Evolutionary conservation across 495 filamentous ascomycete species (phyloP).

Genomic region (Xylaria castorea): DNA sequence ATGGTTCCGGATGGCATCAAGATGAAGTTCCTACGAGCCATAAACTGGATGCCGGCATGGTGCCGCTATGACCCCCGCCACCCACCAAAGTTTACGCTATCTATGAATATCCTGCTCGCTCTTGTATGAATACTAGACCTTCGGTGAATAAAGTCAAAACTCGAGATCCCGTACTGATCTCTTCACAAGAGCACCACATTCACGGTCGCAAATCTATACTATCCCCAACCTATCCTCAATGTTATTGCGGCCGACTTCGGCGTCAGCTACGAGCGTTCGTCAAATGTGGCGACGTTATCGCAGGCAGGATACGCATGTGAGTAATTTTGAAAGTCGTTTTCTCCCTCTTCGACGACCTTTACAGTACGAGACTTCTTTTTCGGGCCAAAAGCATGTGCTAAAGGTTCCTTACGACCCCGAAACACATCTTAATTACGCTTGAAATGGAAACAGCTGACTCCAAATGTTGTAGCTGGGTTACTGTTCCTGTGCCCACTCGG

Average conservation of each 20-base stretch:
- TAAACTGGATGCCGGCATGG: conserved; percentile 41
- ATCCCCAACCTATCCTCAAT: conserved; percentile 73
- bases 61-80: conserved; percentile 43
- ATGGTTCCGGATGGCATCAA: neutral
- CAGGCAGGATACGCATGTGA: conserved; percentile 75
- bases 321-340: neutral
- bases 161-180: conserved; percentile 18
- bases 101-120: conserved; percentile 41
- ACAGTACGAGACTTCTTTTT: neutral
- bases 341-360: neutral
- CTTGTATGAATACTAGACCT: conserved; percentile 32
- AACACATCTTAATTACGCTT: neutral
- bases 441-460: neutral
- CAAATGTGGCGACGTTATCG: conserved; percentile 70
- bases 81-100: conserved; percentile 40
- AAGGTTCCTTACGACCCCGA: neutral
- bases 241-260: conserved; percentile 68
- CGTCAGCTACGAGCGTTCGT: conserved; percentile 63
- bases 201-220: conserved; percentile 78
- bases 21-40: conserved; percentile 20
- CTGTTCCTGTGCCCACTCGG: conserved; percentile 79
- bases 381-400: neutral
- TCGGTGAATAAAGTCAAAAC: neutral
- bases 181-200: conserved; percentile 44
- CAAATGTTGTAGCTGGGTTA: conserved; percentile 54